These are phyloP conservation scores for Begonia peltatifolia DNA, from an alignment of 306 rosid species.

Conservation along the genomic window DNA sequence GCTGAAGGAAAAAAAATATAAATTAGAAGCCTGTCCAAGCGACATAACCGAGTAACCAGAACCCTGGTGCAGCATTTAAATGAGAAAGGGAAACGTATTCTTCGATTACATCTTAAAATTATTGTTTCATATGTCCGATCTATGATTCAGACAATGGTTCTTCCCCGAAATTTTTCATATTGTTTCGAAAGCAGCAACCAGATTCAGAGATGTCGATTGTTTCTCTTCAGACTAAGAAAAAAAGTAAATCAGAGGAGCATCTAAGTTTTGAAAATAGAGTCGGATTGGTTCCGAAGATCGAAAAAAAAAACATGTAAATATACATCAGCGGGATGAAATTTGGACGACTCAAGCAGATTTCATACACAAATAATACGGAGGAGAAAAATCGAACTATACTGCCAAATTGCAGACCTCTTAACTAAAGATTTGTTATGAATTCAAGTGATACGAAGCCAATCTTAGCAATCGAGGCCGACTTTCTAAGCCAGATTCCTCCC, in stretches of 20 bases:
- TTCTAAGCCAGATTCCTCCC: neutral
- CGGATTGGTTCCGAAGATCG: neutral
- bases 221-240: neutral
- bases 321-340: neutral
- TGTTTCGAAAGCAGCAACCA: neutral
- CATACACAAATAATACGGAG: neutral
- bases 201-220: neutral
- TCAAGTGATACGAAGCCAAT: neutral
- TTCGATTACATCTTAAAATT: neutral
- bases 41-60: neutral
- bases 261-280: neutral
- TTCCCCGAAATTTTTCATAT: neutral
- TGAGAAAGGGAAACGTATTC: neutral
- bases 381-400: neutral
- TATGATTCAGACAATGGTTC: neutral
- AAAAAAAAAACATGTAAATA: neutral
- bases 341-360: neutral
- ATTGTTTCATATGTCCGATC: neutral
- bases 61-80: neutral
- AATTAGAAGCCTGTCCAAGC: neutral
- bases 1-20: neutral
- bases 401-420: neutral
- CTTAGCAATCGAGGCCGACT: neutral
- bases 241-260: neutral
- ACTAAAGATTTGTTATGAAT: neutral